Percentiles rank a stretch among this genome's conserved stretches.
These are phyloP conservation scores for Antrodiella citrinella DNA, from an alignment of 768 basidiomycete species.

Conservation along the genomic window DNA sequence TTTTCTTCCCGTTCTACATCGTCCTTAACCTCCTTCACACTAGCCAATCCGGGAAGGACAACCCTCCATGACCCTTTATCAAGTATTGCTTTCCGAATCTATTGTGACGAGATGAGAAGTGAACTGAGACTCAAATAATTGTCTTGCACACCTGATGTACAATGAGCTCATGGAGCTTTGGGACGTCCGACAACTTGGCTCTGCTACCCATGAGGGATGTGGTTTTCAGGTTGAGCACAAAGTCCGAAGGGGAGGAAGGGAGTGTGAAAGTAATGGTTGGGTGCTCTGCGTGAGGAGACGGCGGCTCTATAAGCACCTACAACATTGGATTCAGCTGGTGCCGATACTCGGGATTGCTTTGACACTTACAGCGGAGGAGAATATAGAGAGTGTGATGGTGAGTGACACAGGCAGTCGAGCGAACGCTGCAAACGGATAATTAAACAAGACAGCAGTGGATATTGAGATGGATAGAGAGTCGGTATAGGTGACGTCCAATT, in stretches of 20 bases:
- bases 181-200: slow-evolving; percentile 95
- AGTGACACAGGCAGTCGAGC: slow-evolving; percentile 77
- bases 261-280: slow-evolving; percentile 67
- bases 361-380: slow-evolving; percentile 53
- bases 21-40: slow-evolving; percentile 23
- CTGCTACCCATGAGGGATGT: slow-evolving; percentile 92
- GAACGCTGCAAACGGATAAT: slow-evolving; percentile 77
- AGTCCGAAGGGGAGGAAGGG: slow-evolving; percentile 53
- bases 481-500: slow-evolving; percentile 77
- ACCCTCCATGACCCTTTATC: slow-evolving; percentile 56
- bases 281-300: slow-evolving; percentile 41
- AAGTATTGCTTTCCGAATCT: slow-evolving; percentile 24
- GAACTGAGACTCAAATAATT: slow-evolving; percentile 15
- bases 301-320: slow-evolving; percentile 60
- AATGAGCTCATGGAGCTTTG: slow-evolving; percentile 94
- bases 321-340: too few relatives aligned
- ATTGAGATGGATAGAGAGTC: slow-evolving; percentile 80
- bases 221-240: slow-evolving; percentile 79
- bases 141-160: slow-evolving; percentile 69
- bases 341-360: too few relatives aligned
- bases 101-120: not conserved
- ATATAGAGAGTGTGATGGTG: slow-evolving; percentile 68
- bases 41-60: slow-evolving; percentile 55
- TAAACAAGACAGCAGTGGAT: slow-evolving; percentile 78
- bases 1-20: slow-evolving; percentile 15